Conservation (phyloP, 306 rosid genomes). For the Prunus salicina region DNA sequence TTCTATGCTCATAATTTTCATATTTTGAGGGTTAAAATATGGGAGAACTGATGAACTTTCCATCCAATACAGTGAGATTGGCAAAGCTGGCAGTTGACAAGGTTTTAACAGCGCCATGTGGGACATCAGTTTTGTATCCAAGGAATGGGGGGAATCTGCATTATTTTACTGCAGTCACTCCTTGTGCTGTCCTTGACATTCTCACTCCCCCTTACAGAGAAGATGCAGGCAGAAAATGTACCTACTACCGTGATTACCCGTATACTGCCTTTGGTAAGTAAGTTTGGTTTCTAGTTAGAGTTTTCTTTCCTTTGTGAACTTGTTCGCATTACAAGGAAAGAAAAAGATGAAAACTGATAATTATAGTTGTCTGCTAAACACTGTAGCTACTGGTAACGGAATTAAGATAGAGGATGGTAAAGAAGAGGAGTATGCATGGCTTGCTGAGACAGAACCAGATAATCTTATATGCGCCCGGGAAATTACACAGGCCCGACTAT, state of each 20-base stretch:
- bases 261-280: conserved; percentile 68
- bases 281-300: not conserved
- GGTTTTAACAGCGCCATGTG: conserved; percentile 70
- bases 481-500: conserved; percentile 71
- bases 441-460: conserved; percentile 61
- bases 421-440: conserved; percentile 90
- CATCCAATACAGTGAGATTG: conserved; percentile 52
- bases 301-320: not conserved
- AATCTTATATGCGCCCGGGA: conserved; percentile 78
- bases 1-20: not conserved
- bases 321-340: not conserved
- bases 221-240: conserved; percentile 77
- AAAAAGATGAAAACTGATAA: not conserved
- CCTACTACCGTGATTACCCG: conserved; percentile 79
- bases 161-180: conserved; percentile 82
- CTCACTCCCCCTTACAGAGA: conserved; percentile 83
- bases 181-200: conserved; percentile 86
- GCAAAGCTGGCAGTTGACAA: conserved; percentile 77
- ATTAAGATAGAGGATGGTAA: conserved; percentile 33
- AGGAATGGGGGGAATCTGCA: conserved; percentile 81
- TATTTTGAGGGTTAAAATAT: not conserved
- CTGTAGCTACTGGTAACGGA: conserved; percentile 52
- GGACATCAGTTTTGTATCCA: conserved; percentile 73
- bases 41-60: not conserved
- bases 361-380: conserved; percentile 17